These are phyloP conservation scores for Lagenaria siceraria DNA, from an alignment of 306 rosid species.

Conservation along the genomic window DNA sequence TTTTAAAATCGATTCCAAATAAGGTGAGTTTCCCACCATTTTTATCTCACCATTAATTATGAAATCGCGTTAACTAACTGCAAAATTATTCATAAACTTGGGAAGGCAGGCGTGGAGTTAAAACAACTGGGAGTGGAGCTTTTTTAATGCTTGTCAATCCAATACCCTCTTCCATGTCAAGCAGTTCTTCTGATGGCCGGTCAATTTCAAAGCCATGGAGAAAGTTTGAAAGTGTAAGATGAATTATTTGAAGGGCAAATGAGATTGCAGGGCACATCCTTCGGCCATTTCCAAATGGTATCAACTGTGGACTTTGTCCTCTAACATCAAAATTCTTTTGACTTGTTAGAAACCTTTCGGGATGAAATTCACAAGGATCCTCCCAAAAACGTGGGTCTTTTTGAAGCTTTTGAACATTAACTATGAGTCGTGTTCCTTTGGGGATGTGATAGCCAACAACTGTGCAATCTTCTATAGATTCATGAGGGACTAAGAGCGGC, in stretches of 20 bases:
- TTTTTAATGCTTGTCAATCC: not conserved
- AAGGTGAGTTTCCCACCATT: too few relatives aligned
- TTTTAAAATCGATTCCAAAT: too few relatives aligned
- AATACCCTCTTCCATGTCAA: not conserved
- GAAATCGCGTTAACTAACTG: too few relatives aligned
- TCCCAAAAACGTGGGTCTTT: constrained; percentile 45
- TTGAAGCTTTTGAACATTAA: constrained; percentile 47
- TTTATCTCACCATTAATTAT: too few relatives aligned
- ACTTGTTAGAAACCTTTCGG: constrained; percentile 35
- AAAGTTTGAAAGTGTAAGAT: not conserved
- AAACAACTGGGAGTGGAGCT: not conserved
- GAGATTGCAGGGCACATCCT: constrained; percentile 16
- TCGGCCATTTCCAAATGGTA: constrained; percentile 29
- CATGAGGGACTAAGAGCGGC: constrained; percentile 43
- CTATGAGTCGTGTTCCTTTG: constrained; percentile 30
- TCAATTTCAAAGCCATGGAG: not conserved
- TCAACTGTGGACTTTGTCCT: constrained; percentile 38
- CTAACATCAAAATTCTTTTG: constrained; percentile 22
- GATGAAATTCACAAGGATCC: constrained; percentile 25
- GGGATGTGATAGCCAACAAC: constrained; percentile 35
- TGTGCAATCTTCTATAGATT: constrained; percentile 38
- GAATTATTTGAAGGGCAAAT: not conserved
- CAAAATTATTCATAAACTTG: not conserved
- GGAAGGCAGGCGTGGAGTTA: not conserved
- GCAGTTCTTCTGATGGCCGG: not conserved